phyloP scores from a whole-genome alignment of 768 basidiomycete genomes.

The Boletus bicolor region DNA sequence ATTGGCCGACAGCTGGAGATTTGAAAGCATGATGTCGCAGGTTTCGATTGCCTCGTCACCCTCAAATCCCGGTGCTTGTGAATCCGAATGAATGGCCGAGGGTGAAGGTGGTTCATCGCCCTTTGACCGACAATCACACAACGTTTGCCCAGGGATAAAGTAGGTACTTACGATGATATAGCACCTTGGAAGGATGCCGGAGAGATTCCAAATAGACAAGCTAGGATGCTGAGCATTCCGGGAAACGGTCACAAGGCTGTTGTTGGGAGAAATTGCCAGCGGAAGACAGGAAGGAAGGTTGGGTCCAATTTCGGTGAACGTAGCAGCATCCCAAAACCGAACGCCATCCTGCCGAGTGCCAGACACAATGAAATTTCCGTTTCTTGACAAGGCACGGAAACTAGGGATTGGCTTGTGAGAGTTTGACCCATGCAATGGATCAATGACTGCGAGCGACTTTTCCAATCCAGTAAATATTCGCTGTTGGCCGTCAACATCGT shows the following conservation, averaged over 20 bases:
- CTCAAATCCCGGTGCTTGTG: background rate
- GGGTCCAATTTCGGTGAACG: constrained; percentile 3
- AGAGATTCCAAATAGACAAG: background rate
- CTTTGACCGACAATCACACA: background rate
- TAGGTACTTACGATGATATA: background rate
- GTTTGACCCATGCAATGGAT: background rate
- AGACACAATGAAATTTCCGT: constrained; percentile 6
- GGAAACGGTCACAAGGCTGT: background rate
- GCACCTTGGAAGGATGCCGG: background rate
- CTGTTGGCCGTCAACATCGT: background rate
- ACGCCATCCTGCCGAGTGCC: background rate
- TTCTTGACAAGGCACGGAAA: background rate
- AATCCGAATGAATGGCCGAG: background rate
- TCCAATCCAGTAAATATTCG: background rate
- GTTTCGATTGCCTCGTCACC: background rate
- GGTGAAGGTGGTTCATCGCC: background rate
- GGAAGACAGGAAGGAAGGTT: background rate
- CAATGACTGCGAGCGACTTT: background rate
- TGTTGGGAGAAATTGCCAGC: background rate
- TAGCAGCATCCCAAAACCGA: constrained; percentile 6
- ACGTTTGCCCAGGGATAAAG: background rate
- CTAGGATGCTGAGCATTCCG: background rate
- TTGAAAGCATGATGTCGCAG: background rate
- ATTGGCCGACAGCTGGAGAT: background rate
- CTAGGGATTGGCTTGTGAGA: background rate